Base-by-base conservation (phyloP, 257 asterid species). In the Craterostigma plantagineum region DNA sequence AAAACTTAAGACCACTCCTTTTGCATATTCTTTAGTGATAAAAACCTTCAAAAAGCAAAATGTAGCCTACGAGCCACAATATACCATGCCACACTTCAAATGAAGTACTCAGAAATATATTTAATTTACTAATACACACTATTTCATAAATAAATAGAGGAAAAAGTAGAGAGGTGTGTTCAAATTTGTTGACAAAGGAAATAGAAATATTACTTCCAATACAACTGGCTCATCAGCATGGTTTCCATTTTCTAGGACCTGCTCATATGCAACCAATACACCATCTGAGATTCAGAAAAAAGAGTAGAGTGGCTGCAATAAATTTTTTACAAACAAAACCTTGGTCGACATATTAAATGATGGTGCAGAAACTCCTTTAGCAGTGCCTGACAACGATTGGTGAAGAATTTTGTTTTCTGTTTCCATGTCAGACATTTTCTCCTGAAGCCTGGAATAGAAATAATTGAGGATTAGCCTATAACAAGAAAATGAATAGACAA, bases 171-270 rank as follows among this genome's bases (percentile, higher is more conserved):
- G 30, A 23, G 4, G 30, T 23, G 30, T 2, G 30, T 23, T 23
- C 30, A 23, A 23, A 23, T 23, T 2, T 23, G 14, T 36, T 36
- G 40, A 36, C 40, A 36, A 39, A 41, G 17, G 38, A 30, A 46
- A 41, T 18, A 3, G 34, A 34, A 53, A 50, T 38, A 64, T 59
- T 83, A 79, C 93, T 55, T 64, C 65, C 55, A 55, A 49, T 55
- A 57, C 57, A 45, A 46, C 52, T 40, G 72, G 68, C 55, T 75
- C 95, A 46, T 62, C 54, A 49, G 65, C 54, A 47, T 70, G 79
- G 70, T 77, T 79, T 42, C 95, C 99, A 39, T 90, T 83, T 67
- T 90, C 92, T 72, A 63, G 44, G 35, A 60, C 59, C 99, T 83
- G 77, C 65, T 72, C 27, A 38, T 9, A 53, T 56, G 60, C 48